phyloP scores from a whole-genome alignment of 257 asterid species.

The Solanum bulbocastanum region DNA sequence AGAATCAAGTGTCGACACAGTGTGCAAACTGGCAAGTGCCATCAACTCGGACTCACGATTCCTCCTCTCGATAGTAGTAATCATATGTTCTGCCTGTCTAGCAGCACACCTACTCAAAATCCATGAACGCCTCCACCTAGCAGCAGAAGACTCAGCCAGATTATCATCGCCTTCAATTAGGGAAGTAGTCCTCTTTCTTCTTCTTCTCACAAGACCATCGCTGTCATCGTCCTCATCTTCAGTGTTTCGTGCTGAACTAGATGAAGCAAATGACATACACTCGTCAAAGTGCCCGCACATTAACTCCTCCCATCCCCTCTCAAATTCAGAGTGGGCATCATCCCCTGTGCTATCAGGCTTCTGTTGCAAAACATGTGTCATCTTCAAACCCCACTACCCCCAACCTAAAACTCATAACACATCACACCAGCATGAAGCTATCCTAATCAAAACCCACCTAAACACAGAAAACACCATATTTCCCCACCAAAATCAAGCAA shows the following conservation, averaged over 20 bases:
- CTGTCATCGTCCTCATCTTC: slow-evolving; percentile 79
- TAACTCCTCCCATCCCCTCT: slow-evolving; percentile 84
- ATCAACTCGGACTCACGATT: slow-evolving; percentile 77
- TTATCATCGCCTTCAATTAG: slow-evolving; percentile 89
- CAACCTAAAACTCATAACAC: background rate
- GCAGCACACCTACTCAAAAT: slow-evolving; percentile 82
- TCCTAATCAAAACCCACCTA: background rate
- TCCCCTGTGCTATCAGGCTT: slow-evolving; percentile 71
- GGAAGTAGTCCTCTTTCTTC: slow-evolving; percentile 61
- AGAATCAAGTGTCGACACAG: slow-evolving; percentile 82
- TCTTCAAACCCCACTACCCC: slow-evolving; percentile 13
- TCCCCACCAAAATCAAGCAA: slow-evolving; percentile 17
- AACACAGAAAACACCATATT: background rate
- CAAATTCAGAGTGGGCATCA: slow-evolving; percentile 56
- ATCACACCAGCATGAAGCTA: background rate
- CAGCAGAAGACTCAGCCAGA: slow-evolving; percentile 91
- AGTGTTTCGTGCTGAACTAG: slow-evolving; percentile 53
- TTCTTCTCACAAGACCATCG: slow-evolving; percentile 46
- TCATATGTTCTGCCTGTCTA: slow-evolving; percentile 83
- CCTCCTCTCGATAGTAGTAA: slow-evolving; percentile 80
- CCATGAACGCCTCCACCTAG: slow-evolving; percentile 76
- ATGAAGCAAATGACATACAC: slow-evolving; percentile 72
- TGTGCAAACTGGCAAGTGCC: slow-evolving; percentile 85
- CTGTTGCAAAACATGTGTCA: slow-evolving; percentile 72
- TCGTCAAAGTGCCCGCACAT: slow-evolving; percentile 83